These are phyloP conservation scores for Fusarium sp. DNA, from an alignment of 2,329 filamentous ascomycete species.

Conservation along the genomic window DNA sequence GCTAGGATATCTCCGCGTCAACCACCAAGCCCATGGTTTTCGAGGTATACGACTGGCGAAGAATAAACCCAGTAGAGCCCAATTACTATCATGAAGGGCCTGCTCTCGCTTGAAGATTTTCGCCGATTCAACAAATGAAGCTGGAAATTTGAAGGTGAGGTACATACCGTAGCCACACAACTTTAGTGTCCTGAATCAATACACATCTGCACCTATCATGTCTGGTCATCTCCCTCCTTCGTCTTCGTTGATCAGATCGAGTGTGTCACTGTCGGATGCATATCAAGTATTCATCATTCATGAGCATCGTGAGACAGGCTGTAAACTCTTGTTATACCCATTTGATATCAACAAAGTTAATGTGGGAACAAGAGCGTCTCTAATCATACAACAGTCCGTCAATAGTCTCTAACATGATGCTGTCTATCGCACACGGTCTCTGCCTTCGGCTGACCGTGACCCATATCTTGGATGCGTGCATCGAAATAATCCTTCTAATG, in stretches of 20 bases:
- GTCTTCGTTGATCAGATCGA: neutral
- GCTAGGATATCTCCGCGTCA: slow-evolving; percentile 92
- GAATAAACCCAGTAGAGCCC: slow-evolving; percentile 68
- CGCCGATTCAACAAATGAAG: slow-evolving; percentile 71
- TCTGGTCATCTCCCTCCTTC: neutral
- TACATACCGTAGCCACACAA: slow-evolving; percentile 61
- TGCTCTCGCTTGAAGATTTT: slow-evolving; percentile 86
- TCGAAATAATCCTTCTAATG: slow-evolving; percentile 12
- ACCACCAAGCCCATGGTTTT: slow-evolving; percentile 78
- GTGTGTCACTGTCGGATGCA: neutral
- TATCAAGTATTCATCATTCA: neutral
- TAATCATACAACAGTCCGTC: slow-evolving; percentile 29
- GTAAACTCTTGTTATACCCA: neutral
- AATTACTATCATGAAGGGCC: slow-evolving; percentile 61
- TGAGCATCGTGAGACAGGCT: neutral
- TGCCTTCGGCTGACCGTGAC: slow-evolving; percentile 14
- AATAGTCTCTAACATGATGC: slow-evolving; percentile 28
- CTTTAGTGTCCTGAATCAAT: neutral
- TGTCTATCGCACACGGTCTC: slow-evolving; percentile 15
- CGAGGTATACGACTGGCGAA: slow-evolving; percentile 96
- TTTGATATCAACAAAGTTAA: slow-evolving; percentile 16
- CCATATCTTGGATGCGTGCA: slow-evolving; percentile 16
- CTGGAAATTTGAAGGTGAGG: slow-evolving; percentile 88
- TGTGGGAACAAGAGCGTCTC: slow-evolving; percentile 27
- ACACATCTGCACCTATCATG: neutral